These are phyloP conservation scores for Bipolaris sorokiniana DNA, from an alignment of 2,329 filamentous ascomycete species.

Conservation along the genomic window DNA sequence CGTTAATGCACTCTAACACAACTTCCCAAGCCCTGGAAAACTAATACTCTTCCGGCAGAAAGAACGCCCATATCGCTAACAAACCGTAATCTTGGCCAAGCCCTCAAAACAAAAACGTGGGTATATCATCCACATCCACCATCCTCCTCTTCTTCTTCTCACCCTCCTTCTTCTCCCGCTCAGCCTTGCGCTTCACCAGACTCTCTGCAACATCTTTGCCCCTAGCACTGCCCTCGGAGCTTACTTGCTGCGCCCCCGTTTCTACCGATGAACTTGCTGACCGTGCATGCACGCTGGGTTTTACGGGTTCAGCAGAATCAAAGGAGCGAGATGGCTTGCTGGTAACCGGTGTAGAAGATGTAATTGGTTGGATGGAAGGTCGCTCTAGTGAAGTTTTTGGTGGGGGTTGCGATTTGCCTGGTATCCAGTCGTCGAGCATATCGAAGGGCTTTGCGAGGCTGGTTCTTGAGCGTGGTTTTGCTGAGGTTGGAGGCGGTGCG, in stretches of 20 bases:
- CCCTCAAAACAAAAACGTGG: conserved; percentile 53
- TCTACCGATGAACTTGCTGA: conserved; percentile 19
- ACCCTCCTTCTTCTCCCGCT: conserved; percentile 32
- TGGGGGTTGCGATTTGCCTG: conserved; percentile 6
- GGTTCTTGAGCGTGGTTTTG: conserved; percentile 23
- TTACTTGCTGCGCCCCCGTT: not conserved
- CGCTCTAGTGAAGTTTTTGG: conserved; percentile 1
- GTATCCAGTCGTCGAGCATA: conserved; percentile 34
- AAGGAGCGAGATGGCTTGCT: not conserved
- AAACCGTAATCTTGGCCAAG: not conserved
- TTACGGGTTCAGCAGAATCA: not conserved
- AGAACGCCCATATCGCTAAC: not conserved
- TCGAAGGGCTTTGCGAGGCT: conserved; percentile 32
- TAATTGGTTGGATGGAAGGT: not conserved
- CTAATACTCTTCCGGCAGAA: no score
- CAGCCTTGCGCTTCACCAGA: conserved; percentile 40
- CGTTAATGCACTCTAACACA: not conserved
- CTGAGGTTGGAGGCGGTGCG: conserved; percentile 15
- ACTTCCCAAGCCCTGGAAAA: not conserved
- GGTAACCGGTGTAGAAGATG: not conserved
- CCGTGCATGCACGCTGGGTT: not conserved
- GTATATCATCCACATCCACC: conserved; percentile 49
- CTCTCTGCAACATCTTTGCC: conserved; percentile 36
- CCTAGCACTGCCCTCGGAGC: not conserved
- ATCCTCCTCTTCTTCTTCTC: conserved; percentile 31